Percentiles rank a stretch among this genome's conserved stretches.
phyloP scores from a whole-genome alignment of 1,284 basidiomycete species.

The Volvariella volvacea region DNA sequence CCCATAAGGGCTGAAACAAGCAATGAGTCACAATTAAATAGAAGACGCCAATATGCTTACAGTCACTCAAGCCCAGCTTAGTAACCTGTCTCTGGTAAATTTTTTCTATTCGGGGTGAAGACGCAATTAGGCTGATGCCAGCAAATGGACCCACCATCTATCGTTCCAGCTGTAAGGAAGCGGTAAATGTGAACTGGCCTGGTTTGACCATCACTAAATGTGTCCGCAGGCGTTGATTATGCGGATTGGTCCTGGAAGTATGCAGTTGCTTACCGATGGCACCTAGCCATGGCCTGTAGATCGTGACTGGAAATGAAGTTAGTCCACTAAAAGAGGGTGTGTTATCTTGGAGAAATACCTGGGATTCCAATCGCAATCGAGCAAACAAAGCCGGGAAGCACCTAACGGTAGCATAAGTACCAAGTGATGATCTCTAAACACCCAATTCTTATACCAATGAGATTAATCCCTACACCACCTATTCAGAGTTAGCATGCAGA shows the following conservation, averaged over 20 bases:
- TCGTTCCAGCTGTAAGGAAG: slow-evolving; percentile 76
- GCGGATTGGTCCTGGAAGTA: no score
- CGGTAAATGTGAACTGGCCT: slow-evolving; percentile 92
- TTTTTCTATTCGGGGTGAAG: slow-evolving; percentile 49
- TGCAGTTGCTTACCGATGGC: slow-evolving; percentile 65
- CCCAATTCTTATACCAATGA: slow-evolving; percentile 46
- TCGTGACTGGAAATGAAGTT: slow-evolving; percentile 77
- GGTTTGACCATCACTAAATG: slow-evolving; percentile 85
- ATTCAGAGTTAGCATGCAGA: neutral
- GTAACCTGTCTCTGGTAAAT: slow-evolving; percentile 92
- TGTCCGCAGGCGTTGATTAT: no score
- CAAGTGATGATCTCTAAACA: neutral
- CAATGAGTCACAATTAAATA: slow-evolving; percentile 6
- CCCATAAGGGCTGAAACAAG: slow-evolving; percentile 53
- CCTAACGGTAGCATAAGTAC: slow-evolving; percentile 30
- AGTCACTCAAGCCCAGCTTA: slow-evolving; percentile 88
- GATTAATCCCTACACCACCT: slow-evolving; percentile 90
- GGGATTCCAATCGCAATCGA: slow-evolving; percentile 97
- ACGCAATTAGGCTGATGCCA: slow-evolving; percentile 1
- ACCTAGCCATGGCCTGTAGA: slow-evolving; percentile 95
- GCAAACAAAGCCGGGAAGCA: slow-evolving; percentile 76
- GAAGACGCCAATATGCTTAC: slow-evolving; percentile 39
- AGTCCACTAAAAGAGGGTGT: no score
- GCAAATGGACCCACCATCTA: slow-evolving; percentile 48
- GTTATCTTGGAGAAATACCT: no score